Percentiles rank a stretch among this genome's conserved stretches.
phyloP scores from a whole-genome alignment of 1,284 basidiomycete genomes.

The Pterula multifida region DNA sequence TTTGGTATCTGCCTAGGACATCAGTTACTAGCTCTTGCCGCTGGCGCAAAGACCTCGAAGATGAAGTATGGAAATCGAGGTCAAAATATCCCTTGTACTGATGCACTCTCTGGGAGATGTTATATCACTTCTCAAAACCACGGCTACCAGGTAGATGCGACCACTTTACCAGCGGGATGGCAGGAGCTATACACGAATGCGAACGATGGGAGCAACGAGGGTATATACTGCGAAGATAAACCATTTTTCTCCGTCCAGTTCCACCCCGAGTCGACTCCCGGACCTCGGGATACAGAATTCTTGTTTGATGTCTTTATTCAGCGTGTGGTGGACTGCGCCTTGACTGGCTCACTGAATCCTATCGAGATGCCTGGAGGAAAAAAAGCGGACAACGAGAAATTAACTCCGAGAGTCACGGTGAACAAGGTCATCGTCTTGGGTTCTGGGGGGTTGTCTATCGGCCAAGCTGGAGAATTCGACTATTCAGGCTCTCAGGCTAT shows the following conservation, averaged over 20 bases:
- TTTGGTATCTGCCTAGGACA: conserved; percentile 99
- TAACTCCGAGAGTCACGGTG: conserved; percentile 67
- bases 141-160: conserved; percentile 89
- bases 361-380: conserved; percentile 84
- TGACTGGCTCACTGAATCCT: conserved; percentile 57
- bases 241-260: conserved; percentile 99
- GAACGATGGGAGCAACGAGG: conserved; percentile 96
- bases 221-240: conserved; percentile 84
- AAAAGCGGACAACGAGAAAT: conserved; percentile 74
- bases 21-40: conserved; percentile 91
- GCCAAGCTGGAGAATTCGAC: conserved; percentile 98
- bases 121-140: conserved; percentile 99
- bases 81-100: conserved; percentile 97
- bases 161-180: conserved; percentile 78
- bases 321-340: conserved; percentile 69
- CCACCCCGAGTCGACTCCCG: conserved; percentile 98
- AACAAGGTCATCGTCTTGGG: conserved; percentile 95
- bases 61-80: conserved; percentile 99
- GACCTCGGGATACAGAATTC: conserved; percentile 97
- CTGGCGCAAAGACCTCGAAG: conserved; percentile 89
- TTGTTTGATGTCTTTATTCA: conserved; percentile 96
- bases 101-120: conserved; percentile 87
- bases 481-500: conserved; percentile 99
- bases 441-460: conserved; percentile 96
- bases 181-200: conserved; percentile 93